Base-by-base conservation (phyloP, 192 early-diverging fungal genomes). In the Gonapodya prolifera region DNA sequence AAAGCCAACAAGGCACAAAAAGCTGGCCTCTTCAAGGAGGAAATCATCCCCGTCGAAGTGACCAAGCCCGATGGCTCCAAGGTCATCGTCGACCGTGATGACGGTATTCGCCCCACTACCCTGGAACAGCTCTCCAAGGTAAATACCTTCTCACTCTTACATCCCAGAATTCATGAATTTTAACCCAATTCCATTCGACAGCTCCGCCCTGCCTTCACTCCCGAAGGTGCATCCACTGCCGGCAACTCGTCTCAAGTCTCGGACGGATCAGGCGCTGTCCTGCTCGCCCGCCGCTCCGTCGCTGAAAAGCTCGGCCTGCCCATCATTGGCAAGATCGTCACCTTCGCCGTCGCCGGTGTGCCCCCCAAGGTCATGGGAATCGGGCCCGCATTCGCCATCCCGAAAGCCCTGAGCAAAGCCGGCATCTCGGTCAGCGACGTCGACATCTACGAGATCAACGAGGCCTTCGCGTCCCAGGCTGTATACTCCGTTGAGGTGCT, bases 221-320 rank as follows among this genome's bases (percentile, higher is more conserved):
- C 87, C 70, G 85, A 92, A 32, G 96, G 95, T 75, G 82, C 86
- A 77, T 94, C 96, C 75, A 97, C 96, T 34, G 98, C 96, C 69
- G 98, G 95, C 76, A 97, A 94, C 81, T 91, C 96, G 45, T 99
- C 98, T 74, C 96, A 99, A 88, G 96, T 98, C 76, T 95, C 96
- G 17, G 98, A 99, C 83, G 96, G 96, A 80, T 96, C 96, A 31
- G 98, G 95, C 33, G 96, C 93, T 28, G 94, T 96, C 77, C 87
- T 99, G 75, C 85, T 99, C 82, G 95, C 95, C 92, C 93, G 93
- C 86, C 92, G 98, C 79, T 92, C 91, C 83, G 91, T 89, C 34
- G 98, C 98, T 1, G 86, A 94, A 79, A 94, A 91, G 84, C 88
- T 96, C 29, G 91, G 92, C n/a, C 85, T 97, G 77, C 89, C 93